Conservation (phyloP, 352 stramenopile genomes). For the Pythium folliculosum region DNA sequence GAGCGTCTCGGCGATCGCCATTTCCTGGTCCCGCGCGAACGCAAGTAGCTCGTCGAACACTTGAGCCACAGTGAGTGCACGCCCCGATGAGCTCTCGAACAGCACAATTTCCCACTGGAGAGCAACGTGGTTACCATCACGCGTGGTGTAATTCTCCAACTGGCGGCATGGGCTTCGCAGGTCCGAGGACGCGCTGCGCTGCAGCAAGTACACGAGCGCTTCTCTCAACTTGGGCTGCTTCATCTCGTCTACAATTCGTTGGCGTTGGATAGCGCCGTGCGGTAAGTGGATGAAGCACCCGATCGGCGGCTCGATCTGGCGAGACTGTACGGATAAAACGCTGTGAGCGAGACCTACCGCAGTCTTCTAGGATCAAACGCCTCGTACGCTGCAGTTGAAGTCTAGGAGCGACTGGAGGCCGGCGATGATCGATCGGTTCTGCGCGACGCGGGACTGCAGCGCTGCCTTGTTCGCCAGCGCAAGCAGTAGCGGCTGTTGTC, state of each 20-base stretch:
- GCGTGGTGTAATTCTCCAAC: slow-evolving; percentile 11
- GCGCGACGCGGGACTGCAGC: slow-evolving; percentile 1
- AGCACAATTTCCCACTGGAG: slow-evolving; percentile 5
- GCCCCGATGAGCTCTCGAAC: not conserved
- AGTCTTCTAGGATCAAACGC: too few relatives aligned
- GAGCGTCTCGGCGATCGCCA: slow-evolving; percentile 5
- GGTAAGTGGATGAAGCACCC: slow-evolving; percentile 12
- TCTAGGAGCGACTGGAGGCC: not conserved
- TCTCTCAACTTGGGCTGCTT: slow-evolving; percentile 11
- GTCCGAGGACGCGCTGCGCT: slow-evolving; percentile 6
- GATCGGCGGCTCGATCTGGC: slow-evolving; percentile 1
- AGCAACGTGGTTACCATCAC: slow-evolving; percentile 3
- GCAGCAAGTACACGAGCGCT: slow-evolving; percentile 7
- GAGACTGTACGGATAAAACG: too few relatives aligned
- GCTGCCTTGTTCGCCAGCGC: not conserved
- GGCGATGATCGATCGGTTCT: slow-evolving; percentile 1
- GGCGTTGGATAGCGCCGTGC: not conserved
- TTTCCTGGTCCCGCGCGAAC: slow-evolving; percentile 3
- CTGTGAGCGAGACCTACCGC: too few relatives aligned
- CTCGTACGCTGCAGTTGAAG: not conserved
- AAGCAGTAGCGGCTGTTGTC: not conserved
- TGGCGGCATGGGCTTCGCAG: slow-evolving; percentile 1
- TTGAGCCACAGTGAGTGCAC: not conserved
- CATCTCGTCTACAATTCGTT: slow-evolving; percentile 1
- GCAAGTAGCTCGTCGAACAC: slow-evolving; percentile 12